Percentiles rank a stretch among this genome's conserved stretches.
Conservation (phyloP, 2,329 filamentous ascomycete species). For the Pseudopyrenochaeta lycopersici region DNA sequence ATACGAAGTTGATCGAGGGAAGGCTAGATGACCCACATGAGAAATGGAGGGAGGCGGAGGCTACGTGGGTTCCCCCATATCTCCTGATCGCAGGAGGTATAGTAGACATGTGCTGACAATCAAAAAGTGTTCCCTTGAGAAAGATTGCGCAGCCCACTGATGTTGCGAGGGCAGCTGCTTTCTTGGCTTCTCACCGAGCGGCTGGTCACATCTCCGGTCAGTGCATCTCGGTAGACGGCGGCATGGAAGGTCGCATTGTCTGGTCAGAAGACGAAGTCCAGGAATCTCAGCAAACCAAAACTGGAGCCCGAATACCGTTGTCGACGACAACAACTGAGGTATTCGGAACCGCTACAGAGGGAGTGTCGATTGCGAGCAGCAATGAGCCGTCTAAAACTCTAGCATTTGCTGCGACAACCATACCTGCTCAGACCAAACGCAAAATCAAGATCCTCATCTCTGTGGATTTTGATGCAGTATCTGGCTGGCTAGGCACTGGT, state of each 20-base stretch:
- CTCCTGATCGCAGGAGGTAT: not conserved
- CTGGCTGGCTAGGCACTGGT: constrained; percentile 68
- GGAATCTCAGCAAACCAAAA: constrained; percentile 12
- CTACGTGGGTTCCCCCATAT: constrained; percentile 45
- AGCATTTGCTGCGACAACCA: not conserved
- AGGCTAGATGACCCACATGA: constrained; percentile 60
- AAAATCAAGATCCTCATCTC: constrained; percentile 54
- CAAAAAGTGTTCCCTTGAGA: constrained; percentile 50
- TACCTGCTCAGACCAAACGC: constrained; percentile 11
- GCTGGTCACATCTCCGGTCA: constrained; percentile 65
- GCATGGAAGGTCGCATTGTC: constrained; percentile 61
- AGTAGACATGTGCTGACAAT: constrained; percentile 9
- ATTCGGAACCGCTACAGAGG: constrained; percentile 19
- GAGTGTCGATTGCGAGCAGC: constrained; percentile 10
- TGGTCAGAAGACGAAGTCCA: constrained; percentile 57
- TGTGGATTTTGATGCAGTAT: constrained; percentile 67
- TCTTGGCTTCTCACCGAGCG: constrained; percentile 60
- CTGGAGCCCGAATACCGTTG: not conserved
- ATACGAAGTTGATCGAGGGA: constrained; percentile 59
- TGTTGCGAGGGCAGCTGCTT: constrained; percentile 60
- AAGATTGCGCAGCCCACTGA: constrained; percentile 61
- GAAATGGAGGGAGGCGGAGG: constrained; percentile 60
- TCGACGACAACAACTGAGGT: constrained; percentile 2
- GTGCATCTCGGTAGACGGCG: constrained; percentile 61
- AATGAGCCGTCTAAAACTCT: constrained; percentile 1